These are phyloP conservation scores for Mucor piriformis DNA, from an alignment of 371 early-diverging fungal species.

Conservation along the genomic window DNA sequence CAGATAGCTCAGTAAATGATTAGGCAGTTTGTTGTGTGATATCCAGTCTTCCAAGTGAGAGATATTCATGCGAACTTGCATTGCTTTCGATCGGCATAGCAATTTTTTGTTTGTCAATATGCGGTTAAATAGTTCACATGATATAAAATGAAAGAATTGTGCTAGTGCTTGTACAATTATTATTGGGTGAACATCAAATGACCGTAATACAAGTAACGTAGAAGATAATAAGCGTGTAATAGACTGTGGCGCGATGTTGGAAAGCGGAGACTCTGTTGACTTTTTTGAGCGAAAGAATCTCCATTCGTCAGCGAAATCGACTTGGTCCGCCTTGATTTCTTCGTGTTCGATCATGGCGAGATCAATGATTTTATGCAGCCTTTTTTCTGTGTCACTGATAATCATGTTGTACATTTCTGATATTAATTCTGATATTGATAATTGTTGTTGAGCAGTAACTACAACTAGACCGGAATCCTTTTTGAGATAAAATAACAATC, in stretches of 20 bases:
- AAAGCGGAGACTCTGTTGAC: neutral
- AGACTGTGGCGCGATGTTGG: conserved; percentile 47
- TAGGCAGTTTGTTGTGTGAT: conserved; percentile 57
- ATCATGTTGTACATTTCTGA: conserved; percentile 70
- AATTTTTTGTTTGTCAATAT: conserved; percentile 76
- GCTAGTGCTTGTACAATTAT: conserved; percentile 67
- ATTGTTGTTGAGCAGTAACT: conserved; percentile 64
- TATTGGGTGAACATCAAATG: conserved; percentile 67
- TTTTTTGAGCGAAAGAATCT: conserved; percentile 39
- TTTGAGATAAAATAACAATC: conserved; percentile 79
- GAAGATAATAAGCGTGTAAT: conserved; percentile 67
- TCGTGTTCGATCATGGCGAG: conserved; percentile 74
- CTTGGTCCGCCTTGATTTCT: conserved; percentile 64
- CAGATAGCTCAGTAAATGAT: conserved; percentile 48
- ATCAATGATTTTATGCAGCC: conserved; percentile 61
- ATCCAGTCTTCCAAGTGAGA: conserved; percentile 85
- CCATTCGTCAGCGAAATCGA: conserved; percentile 68
- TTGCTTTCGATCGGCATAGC: conserved; percentile 80
- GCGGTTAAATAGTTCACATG: conserved; percentile 82
- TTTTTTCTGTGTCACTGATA: conserved; percentile 58
- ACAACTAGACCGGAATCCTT: conserved; percentile 73
- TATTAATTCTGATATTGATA: conserved; percentile 68
- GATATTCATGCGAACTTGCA: conserved; percentile 87
- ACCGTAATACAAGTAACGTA: conserved; percentile 60
- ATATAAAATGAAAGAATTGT: conserved; percentile 77